phyloP scores from a whole-genome alignment of 306 rosid genomes.

The Fagus crenata region DNA sequence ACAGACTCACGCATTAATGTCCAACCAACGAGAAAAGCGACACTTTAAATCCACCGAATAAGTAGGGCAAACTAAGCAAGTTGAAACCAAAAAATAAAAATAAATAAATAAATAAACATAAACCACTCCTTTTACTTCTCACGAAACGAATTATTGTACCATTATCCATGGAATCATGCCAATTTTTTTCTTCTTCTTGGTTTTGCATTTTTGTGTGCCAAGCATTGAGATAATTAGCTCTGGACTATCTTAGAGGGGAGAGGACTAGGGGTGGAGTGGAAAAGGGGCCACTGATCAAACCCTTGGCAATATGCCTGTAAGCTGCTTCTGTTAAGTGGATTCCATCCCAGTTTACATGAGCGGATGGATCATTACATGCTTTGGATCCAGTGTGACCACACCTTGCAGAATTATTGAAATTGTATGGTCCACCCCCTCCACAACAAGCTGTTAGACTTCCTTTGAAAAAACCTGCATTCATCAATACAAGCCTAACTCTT shows the following conservation, averaged over 20 bases:
- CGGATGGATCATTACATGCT: slow-evolving; percentile 49
- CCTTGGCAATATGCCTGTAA: slow-evolving; percentile 46
- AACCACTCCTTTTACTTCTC: too few relatives aligned
- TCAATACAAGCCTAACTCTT: neutral
- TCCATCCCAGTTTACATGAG: slow-evolving; percentile 65
- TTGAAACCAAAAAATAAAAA: too few relatives aligned
- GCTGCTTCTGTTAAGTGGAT: slow-evolving; percentile 69
- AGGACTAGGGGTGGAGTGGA: slow-evolving; percentile 34
- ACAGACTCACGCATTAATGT: too few relatives aligned
- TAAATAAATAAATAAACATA: too few relatives aligned
- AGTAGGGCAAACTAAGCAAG: too few relatives aligned
- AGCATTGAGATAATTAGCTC: too few relatives aligned
- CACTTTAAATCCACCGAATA: too few relatives aligned
- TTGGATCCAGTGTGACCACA: slow-evolving; percentile 52
- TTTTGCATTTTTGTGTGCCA: too few relatives aligned
- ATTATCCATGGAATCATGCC: too few relatives aligned
- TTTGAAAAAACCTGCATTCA: slow-evolving; percentile 37
- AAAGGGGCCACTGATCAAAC: slow-evolving; percentile 45
- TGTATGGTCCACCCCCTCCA: slow-evolving; percentile 79
- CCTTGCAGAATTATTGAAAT: slow-evolving; percentile 55
- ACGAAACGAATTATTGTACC: too few relatives aligned
- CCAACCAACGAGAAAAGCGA: too few relatives aligned
- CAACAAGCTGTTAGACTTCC: slow-evolving; percentile 50
- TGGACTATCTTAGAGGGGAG: slow-evolving; percentile 11
- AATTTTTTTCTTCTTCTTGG: too few relatives aligned